Percentiles rank a stretch among this genome's conserved stretches.
Evolutionary conservation across 83 land plant genomes (phyloP).

Genomic region (Diphasiastrum complanatum): DNA sequence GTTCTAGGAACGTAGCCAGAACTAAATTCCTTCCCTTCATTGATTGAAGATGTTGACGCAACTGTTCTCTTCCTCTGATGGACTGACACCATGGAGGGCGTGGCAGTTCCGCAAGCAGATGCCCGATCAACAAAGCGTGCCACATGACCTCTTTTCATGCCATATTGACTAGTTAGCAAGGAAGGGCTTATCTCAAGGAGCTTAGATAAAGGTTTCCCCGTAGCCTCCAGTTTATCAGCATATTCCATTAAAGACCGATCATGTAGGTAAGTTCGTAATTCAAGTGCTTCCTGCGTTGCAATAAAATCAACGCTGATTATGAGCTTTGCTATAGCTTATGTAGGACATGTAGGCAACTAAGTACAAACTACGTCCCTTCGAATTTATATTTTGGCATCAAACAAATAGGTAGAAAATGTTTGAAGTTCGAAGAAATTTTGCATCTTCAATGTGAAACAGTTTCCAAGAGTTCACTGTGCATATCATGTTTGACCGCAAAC

Average conservation of each 20-base stretch:
- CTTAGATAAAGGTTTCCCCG: slow-evolving; percentile 43
- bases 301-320: not conserved
- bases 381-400: too few relatives aligned
- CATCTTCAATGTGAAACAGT: too few relatives aligned
- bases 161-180: slow-evolving; percentile 39
- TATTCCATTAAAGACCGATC: slow-evolving; percentile 54
- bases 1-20: not conserved
- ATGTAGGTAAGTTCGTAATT: slow-evolving; percentile 56
- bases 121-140: slow-evolving; percentile 51
- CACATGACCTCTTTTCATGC: slow-evolving; percentile 68
- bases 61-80: not conserved
- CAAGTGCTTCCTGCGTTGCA: slow-evolving; percentile 49
- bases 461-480: too few relatives aligned
- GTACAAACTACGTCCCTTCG: too few relatives aligned
- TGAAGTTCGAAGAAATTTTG: too few relatives aligned
- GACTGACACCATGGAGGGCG: slow-evolving; percentile 17
- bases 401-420: too few relatives aligned
- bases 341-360: not conserved
- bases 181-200: slow-evolving; percentile 35
- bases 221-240: slow-evolving; percentile 51
- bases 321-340: not conserved
- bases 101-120: slow-evolving; percentile 31
- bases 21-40: too few relatives aligned
- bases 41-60: too few relatives aligned
- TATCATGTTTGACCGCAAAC: too few relatives aligned